These are phyloP conservation scores for Mucor saturninus DNA, from an alignment of 371 early-diverging fungal genomes.

Conservation along the genomic window DNA sequence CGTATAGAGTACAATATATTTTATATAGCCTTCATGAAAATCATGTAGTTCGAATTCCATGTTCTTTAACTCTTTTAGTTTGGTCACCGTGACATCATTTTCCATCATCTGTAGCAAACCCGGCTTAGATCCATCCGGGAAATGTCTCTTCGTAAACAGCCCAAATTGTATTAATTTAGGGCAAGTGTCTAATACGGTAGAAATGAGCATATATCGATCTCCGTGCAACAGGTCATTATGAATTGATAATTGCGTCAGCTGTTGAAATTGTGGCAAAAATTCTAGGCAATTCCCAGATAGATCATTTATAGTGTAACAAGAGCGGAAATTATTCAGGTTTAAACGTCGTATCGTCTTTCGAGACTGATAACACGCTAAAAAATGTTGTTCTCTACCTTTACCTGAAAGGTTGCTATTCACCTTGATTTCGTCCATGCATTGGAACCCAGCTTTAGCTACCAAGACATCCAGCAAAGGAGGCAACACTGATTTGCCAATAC, in stretches of 20 bases:
- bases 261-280: slow-evolving; percentile 1
- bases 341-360: neutral
- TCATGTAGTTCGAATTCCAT: neutral
- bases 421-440: neutral
- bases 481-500: no score
- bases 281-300: neutral
- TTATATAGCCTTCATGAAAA: neutral
- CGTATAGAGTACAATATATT: neutral
- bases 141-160: neutral
- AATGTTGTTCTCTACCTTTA: neutral
- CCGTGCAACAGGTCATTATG: neutral
- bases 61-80: neutral
- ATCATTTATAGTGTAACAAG: neutral
- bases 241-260: slow-evolving; percentile 1
- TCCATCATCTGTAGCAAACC: neutral
- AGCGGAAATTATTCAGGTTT: neutral
- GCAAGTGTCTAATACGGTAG: neutral
- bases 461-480: no score
- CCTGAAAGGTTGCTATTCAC: neutral
- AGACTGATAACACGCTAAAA: neutral
- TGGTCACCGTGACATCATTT: neutral
- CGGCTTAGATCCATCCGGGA: neutral
- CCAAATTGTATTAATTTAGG: neutral
- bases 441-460: no score
- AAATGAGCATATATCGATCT: neutral